Evolutionary conservation across 345 rosid species (phyloP).

Genomic region (Aquilaria sinensis): DNA sequence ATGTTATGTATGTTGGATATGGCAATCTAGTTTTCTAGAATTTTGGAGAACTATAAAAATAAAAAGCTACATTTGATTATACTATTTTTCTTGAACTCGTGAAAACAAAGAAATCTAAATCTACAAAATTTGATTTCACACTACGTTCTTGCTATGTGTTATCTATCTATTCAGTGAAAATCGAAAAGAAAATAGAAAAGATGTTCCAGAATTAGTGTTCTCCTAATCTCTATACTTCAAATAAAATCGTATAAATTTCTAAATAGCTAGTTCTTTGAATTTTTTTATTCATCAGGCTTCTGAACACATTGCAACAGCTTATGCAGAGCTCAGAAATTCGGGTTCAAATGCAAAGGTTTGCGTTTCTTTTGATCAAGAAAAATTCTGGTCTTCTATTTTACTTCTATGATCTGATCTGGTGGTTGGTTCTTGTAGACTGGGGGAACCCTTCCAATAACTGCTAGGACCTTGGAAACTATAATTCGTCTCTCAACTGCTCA

Average conservation of each 20-base stretch:
- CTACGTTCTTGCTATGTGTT: too few species aligned
- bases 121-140: too few species aligned
- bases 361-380: conserved; percentile 7
- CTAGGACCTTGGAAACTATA: conserved; percentile 95
- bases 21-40: too few species aligned
- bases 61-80: too few species aligned
- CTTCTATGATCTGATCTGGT: conserved; percentile 9
- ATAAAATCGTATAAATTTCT: background rate
- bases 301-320: conserved; percentile 83
- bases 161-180: too few species aligned
- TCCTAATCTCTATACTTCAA: too few species aligned
- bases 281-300: conserved; percentile 55
- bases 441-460: conserved; percentile 97
- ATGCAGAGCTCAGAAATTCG: conserved; percentile 86
- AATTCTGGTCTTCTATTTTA: background rate
- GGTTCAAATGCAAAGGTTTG: conserved; percentile 71
- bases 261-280: conserved; percentile 5
- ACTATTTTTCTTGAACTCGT: too few species aligned
- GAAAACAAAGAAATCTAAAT: too few species aligned
- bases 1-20: too few species aligned
- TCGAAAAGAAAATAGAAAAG: too few species aligned
- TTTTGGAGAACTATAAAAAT: too few species aligned
- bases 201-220: too few species aligned
- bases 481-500: conserved; percentile 98
- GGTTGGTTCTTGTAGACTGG: conserved; percentile 60